phyloP scores from a whole-genome alignment of 768 basidiomycete species.

The Clitopilus hobsonii region DNA sequence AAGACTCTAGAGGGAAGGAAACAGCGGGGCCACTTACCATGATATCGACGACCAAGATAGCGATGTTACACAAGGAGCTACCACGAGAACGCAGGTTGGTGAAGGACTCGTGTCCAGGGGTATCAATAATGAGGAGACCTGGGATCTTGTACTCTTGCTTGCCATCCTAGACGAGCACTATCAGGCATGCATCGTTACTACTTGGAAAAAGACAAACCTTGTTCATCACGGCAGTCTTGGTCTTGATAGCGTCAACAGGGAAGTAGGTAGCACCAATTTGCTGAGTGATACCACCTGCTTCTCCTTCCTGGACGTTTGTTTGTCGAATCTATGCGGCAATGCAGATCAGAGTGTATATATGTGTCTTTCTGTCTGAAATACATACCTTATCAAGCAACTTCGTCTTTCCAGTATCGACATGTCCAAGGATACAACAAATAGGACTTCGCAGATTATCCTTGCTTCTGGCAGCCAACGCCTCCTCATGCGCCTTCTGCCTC shows the following conservation, averaged over 20 bases:
- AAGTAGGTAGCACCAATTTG: slow-evolving; percentile 99
- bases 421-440: slow-evolving; percentile 98
- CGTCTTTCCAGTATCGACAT: slow-evolving; percentile 99
- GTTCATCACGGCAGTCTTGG: slow-evolving; percentile 93
- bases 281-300: slow-evolving; percentile 99
- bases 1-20: neutral
- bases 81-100: slow-evolving; percentile 94
- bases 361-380: slow-evolving; percentile 4
- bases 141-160: slow-evolving; percentile 93
- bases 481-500: slow-evolving; percentile 73
- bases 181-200: neutral
- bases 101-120: slow-evolving; percentile 99
- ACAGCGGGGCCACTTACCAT: slow-evolving; percentile 49
- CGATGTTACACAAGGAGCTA: slow-evolving; percentile 97
- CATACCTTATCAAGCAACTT: slow-evolving; percentile 91
- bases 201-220: slow-evolving; percentile 39
- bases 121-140: slow-evolving; percentile 94
- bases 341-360: neutral
- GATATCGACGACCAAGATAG: slow-evolving; percentile 98
- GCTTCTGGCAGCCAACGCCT: slow-evolving; percentile 78
- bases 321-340: slow-evolving; percentile 78
- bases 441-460: slow-evolving; percentile 92
- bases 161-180: slow-evolving; percentile 48
- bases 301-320: slow-evolving; percentile 99
- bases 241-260: slow-evolving; percentile 90